These are phyloP conservation scores for Tricholoma terreum DNA, from an alignment of 768 basidiomycete genomes.

Conservation along the genomic window DNA sequence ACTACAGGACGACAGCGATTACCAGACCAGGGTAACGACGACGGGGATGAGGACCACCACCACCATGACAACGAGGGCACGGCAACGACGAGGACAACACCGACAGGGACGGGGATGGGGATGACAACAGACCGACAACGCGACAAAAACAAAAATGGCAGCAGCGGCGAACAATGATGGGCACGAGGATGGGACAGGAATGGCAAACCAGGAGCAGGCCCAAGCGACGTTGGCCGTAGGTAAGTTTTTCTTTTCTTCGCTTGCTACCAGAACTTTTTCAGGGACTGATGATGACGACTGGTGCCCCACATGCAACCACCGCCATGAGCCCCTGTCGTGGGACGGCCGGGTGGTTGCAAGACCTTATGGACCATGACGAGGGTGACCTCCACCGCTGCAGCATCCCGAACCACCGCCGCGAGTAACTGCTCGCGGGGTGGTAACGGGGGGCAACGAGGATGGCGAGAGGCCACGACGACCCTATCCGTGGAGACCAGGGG, in stretches of 20 bases:
- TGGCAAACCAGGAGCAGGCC: background rate
- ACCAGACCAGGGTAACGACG: too few species aligned
- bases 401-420: too few species aligned
- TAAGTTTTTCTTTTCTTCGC: background rate
- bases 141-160: background rate
- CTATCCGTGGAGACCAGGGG: too few species aligned
- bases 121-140: background rate
- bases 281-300: background rate
- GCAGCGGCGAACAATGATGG: background rate
- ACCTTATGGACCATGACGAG: background rate
- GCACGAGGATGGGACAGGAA: background rate
- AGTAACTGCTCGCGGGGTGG: background rate
- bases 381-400: background rate
- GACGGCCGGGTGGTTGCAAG: background rate
- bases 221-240: too few species aligned
- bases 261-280: background rate
- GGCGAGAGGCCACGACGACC: too few species aligned
- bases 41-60: too few species aligned
- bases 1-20: too few species aligned
- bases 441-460: too few species aligned
- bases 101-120: too few species aligned
- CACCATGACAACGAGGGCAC: too few species aligned
- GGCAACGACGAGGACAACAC: background rate
- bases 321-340: background rate
- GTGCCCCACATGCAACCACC: background rate